phyloP scores from a whole-genome alignment of 805 yeast species.

The Cephaloascus albidus region DNA sequence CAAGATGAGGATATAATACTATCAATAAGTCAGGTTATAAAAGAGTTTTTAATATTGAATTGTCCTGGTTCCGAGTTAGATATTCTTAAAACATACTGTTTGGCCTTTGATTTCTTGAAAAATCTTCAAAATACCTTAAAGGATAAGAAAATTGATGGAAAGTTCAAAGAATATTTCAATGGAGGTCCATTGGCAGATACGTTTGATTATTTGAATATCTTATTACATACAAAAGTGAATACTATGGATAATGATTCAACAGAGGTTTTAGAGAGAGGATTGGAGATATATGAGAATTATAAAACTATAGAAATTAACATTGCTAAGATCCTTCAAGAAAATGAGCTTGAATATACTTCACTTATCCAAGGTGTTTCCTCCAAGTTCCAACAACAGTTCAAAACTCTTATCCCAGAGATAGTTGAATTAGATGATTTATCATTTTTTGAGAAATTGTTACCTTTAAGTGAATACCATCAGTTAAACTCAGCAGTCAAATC shows the following conservation, averaged over 20 bases:
- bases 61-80: constrained; percentile 3
- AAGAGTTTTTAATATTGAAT: constrained; percentile 6
- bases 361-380: constrained; percentile 7
- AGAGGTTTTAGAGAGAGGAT: constrained; percentile 11
- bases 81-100: constrained; percentile 13
- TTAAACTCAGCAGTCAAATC: constrained; percentile 42
- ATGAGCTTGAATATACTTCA: constrained; percentile 1
- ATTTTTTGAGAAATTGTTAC: constrained; percentile 8
- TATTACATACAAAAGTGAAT: constrained; percentile 19
- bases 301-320: constrained; percentile 3
- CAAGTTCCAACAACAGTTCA: constrained; percentile 8
- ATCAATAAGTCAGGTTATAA: constrained; percentile 9
- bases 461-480: constrained; percentile 15
- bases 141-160: not conserved
- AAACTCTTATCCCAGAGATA: constrained; percentile 8
- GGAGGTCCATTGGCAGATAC: constrained; percentile 12
- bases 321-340: constrained; percentile 4
- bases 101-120: constrained; percentile 11
- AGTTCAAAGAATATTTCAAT: constrained; percentile 4
- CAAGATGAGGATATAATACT: constrained; percentile 1
- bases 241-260: constrained; percentile 14
- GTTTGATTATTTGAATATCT: constrained; percentile 20
- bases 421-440: constrained; percentile 9
- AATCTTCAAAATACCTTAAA: constrained; percentile 4
- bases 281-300: constrained; percentile 8